phyloP scores from a whole-genome alignment of 768 basidiomycete genomes.

The Termitomyces sp. region DNA sequence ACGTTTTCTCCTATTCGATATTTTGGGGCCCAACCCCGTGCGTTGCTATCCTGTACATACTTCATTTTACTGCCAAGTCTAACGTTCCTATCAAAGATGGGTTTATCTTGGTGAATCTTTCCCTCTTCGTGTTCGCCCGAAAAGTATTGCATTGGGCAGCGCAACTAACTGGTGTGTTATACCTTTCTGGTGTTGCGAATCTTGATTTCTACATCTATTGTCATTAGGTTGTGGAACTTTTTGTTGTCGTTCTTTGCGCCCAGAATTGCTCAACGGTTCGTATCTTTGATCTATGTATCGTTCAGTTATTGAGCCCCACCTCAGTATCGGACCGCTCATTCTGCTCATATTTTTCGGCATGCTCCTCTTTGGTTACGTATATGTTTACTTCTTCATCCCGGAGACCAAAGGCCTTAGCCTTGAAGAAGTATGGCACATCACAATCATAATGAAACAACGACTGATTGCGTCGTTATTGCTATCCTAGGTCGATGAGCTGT shows the following conservation, averaged over 20 bases:
- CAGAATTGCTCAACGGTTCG: slow-evolving; percentile 42
- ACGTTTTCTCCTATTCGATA: slow-evolving; percentile 64
- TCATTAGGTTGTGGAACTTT: slow-evolving; percentile 70
- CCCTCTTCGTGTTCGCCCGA: slow-evolving; percentile 74
- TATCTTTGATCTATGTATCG: not conserved
- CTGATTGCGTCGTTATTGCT: not conserved
- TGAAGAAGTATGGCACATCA: slow-evolving; percentile 47
- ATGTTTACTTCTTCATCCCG: slow-evolving; percentile 72
- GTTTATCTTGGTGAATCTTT: slow-evolving; percentile 78
- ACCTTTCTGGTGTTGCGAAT: not conserved
- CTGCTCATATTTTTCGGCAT: slow-evolving; percentile 73
- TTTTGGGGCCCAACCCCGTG: slow-evolving; percentile 75
- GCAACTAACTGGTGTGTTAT: slow-evolving; percentile 32
- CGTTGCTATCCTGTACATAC: slow-evolving; percentile 9
- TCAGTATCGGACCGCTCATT: slow-evolving; percentile 67
- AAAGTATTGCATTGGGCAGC: slow-evolving; percentile 72
- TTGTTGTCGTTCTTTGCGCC: slow-evolving; percentile 69
- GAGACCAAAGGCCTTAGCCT: slow-evolving; percentile 76
- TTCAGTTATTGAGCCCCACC: not conserved
- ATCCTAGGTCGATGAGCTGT: slow-evolving; percentile 65
- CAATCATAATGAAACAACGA: not conserved
- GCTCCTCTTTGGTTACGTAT: slow-evolving; percentile 62
- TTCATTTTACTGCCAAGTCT: not conserved
- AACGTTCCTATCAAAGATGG: slow-evolving; percentile 30
- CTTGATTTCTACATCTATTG: not conserved